Evolutionary conservation across 257 asterid species (phyloP).

Genomic region (Mentha longifolia): DNA sequence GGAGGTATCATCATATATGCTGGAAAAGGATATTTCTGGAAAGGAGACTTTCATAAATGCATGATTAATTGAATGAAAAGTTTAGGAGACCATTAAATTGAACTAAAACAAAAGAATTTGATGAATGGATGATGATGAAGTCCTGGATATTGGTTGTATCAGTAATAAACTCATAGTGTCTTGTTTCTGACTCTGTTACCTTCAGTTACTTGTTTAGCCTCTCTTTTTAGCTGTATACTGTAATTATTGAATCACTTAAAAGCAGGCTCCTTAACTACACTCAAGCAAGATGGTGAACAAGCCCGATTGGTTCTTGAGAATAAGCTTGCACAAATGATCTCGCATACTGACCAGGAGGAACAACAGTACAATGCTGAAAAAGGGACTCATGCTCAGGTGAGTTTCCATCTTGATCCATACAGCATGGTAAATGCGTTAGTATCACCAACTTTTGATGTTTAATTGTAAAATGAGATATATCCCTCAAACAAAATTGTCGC

Average conservation of each 20-base stretch:
- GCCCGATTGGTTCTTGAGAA: conserved; percentile 42
- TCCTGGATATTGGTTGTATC: conserved; percentile 31
- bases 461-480: background rate
- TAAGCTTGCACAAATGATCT: conserved; percentile 51
- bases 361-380: conserved; percentile 57
- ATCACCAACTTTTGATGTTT: conserved; percentile 8
- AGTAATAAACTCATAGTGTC: conserved; percentile 11
- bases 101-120: background rate
- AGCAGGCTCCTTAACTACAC: conserved; percentile 43
- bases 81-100: conserved; percentile 10
- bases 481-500: conserved; percentile 27
- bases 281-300: conserved; percentile 42
- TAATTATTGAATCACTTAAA: conserved; percentile 22
- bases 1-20: conserved; percentile 42
- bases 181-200: background rate
- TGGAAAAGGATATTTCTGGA: conserved; percentile 17
- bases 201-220: conserved; percentile 24
- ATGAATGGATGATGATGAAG: background rate
- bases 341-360: conserved; percentile 49
- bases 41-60: conserved; percentile 22
- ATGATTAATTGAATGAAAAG: conserved; percentile 8
- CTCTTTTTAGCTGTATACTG: conserved; percentile 13
- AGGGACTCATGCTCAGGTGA: conserved; percentile 60
- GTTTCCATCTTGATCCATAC: conserved; percentile 27
- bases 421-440: conserved; percentile 10